Percentiles rank a stretch among this genome's conserved stretches.
phyloP scores from a whole-genome alignment of 108 stramenopile genomes.

The Skeletonema marinoi region DNA sequence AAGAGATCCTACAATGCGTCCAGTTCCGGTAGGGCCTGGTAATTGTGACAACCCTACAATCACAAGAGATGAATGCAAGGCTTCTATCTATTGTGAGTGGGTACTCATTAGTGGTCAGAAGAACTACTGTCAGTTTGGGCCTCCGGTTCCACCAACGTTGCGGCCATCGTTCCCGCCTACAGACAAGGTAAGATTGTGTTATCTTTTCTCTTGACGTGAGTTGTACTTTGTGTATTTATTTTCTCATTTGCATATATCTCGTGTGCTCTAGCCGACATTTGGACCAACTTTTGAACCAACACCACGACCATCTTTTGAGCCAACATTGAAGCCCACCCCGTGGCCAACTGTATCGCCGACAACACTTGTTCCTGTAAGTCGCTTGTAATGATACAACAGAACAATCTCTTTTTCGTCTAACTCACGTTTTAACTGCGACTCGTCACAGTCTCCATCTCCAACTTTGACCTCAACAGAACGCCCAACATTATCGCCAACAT shows the following conservation, averaged over 20 bases:
- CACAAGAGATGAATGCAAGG: neutral
- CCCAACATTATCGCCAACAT: neutral
- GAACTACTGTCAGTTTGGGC: neutral
- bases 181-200: neutral
- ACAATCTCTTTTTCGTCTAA: neutral
- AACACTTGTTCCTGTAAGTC: neutral
- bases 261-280: neutral
- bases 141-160: neutral
- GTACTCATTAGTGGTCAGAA: neutral
- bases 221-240: neutral
- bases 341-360: neutral
- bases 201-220: no score
- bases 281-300: neutral
- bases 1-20: neutral
- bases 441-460: neutral
- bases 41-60: neutral
- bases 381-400: neutral
- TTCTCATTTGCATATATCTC: no score
- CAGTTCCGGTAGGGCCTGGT: neutral
- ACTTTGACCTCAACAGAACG: neutral
- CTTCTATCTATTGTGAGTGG: slow-evolving; percentile 1
- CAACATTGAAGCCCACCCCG: neutral
- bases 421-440: neutral
- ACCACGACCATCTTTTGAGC: neutral
- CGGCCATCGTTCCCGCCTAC: neutral